These are phyloP conservation scores for Cicer judaicum DNA, from an alignment of 306 rosid genomes.

Conservation along the genomic window DNA sequence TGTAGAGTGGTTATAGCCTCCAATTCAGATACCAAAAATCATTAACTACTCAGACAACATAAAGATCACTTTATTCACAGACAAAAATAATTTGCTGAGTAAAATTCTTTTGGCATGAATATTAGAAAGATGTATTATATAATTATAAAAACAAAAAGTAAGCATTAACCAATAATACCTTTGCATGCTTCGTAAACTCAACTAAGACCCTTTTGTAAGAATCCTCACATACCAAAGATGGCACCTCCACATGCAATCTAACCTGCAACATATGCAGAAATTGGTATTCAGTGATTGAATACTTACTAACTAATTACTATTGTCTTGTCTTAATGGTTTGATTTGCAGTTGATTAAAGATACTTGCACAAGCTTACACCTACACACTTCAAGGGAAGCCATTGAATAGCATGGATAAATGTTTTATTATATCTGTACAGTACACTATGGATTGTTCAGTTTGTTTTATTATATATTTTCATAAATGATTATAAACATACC, in stretches of 20 bases:
- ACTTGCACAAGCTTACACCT: slow-evolving; percentile 20
- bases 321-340: slow-evolving; percentile 1
- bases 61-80: slow-evolving; percentile 15
- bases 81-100: slow-evolving; percentile 6
- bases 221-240: slow-evolving; percentile 78
- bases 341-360: slow-evolving; percentile 4
- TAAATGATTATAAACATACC: not conserved
- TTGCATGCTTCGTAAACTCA: slow-evolving; percentile 82
- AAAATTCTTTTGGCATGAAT: slow-evolving; percentile 16
- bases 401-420: not conserved
- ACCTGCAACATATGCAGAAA: slow-evolving; percentile 62
- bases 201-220: slow-evolving; percentile 68
- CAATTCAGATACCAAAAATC: slow-evolving; percentile 4
- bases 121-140: not conserved
- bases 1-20: slow-evolving; percentile 2
- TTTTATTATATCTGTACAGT: not conserved
- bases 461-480: not conserved
- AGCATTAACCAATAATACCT: slow-evolving; percentile 52
- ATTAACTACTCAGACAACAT: slow-evolving; percentile 14
- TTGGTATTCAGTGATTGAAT: slow-evolving; percentile 19
- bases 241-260: slow-evolving; percentile 81
- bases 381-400: not conserved
- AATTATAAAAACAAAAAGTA: slow-evolving; percentile 1
- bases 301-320: not conserved
- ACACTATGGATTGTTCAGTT: not conserved